These are phyloP conservation scores for Binderoboletus segoi DNA, from an alignment of 1,284 basidiomycete species.

Conservation along the genomic window DNA sequence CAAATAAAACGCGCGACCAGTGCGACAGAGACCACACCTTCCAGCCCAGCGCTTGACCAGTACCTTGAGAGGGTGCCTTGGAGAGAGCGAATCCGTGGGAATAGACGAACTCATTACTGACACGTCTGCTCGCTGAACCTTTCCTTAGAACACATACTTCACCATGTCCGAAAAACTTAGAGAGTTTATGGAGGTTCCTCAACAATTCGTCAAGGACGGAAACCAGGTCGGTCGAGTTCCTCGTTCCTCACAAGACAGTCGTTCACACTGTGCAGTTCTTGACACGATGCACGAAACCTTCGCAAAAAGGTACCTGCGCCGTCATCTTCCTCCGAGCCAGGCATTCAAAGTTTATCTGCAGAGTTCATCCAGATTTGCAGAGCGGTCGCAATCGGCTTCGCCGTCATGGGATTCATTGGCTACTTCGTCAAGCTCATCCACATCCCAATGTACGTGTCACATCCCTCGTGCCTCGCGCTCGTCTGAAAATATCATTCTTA, in stretches of 20 bases:
- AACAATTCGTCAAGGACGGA: constrained; percentile 91
- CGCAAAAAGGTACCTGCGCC: constrained; percentile 75
- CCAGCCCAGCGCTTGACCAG: not conserved
- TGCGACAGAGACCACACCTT: constrained; percentile 13
- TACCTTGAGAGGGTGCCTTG: not conserved
- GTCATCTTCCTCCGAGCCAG: not conserved
- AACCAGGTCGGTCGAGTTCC: constrained; percentile 68
- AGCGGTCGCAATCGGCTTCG: constrained; percentile 93
- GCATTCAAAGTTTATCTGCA: constrained; percentile 37
- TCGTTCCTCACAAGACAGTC: not conserved
- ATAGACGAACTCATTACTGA: constrained; percentile 8
- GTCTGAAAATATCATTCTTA: constrained; percentile 39
- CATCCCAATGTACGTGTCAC: constrained; percentile 83
- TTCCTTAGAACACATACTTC: constrained; percentile 26
- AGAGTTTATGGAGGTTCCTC: constrained; percentile 90
- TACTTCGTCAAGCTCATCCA: constrained; percentile 96
- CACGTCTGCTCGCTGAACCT: constrained; percentile 24
- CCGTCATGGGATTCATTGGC: constrained; percentile 97
- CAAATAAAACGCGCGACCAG: not conserved
- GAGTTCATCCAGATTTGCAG: constrained; percentile 92
- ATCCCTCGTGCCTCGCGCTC: not conserved
- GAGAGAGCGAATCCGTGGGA: constrained; percentile 23
- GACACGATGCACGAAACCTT: constrained; percentile 97
- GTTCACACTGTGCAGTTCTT: constrained; percentile 69
- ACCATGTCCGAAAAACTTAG: constrained; percentile 88